Evolutionary conservation across 768 basidiomycete species (phyloP).

Genomic region (Lactarius trivialis): DNA sequence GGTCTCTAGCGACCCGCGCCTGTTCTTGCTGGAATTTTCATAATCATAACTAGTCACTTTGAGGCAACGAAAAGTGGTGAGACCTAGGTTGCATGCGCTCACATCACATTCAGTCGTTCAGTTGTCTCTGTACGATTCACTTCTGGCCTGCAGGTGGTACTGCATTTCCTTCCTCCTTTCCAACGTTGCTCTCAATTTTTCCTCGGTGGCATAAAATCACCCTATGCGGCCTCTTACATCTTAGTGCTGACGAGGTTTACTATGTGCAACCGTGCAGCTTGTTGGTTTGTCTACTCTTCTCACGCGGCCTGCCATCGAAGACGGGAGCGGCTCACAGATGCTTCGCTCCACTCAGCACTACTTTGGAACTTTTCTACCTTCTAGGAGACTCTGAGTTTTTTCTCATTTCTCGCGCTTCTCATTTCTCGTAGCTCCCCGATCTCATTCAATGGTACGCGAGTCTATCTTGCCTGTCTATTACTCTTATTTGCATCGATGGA

Average conservation of each 20-base stretch:
- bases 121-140: constrained; percentile 61
- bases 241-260: constrained; percentile 41
- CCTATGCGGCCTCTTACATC: constrained; percentile 45
- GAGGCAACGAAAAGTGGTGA: constrained; percentile 57
- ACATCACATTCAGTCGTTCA: constrained; percentile 32
- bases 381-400: too few species aligned
- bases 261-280: not conserved
- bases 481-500: constrained; percentile 35
- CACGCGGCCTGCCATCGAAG: constrained; percentile 39
- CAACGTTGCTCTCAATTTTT: constrained; percentile 45
- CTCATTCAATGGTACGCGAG: too few species aligned
- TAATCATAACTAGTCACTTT: constrained; percentile 45
- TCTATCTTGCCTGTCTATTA: too few species aligned
- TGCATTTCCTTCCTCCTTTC: constrained; percentile 33
- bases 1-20: not conserved
- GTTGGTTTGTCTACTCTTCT: not conserved
- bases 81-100: constrained; percentile 47
- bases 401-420: too few species aligned
- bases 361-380: too few species aligned
- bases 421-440: too few species aligned
- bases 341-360: too few species aligned
- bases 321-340: constrained; percentile 58
- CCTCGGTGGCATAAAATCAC: constrained; percentile 57
- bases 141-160: not conserved
- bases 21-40: constrained; percentile 55